Evolutionary conservation across 202 grass and related monocot genomes (phyloP).

Genomic region (Elaeis oleifera): DNA sequence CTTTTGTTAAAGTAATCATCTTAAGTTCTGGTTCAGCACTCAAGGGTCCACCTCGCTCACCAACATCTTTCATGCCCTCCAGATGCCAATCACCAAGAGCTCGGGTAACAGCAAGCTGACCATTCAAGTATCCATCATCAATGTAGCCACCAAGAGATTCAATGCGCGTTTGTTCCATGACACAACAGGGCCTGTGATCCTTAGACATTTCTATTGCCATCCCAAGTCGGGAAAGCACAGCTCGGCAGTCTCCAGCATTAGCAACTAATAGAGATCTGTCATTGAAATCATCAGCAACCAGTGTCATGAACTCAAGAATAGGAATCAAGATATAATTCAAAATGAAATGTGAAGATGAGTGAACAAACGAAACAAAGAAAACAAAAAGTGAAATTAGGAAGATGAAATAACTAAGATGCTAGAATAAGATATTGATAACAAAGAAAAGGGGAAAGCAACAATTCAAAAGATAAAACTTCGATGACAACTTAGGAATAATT

Average conservation of each 20-base stretch:
- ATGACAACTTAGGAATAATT: too few species aligned
- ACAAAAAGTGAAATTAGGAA: too few species aligned
- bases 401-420: too few species aligned
- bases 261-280: constrained; percentile 78
- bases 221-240: constrained; percentile 66
- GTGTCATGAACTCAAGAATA: too few species aligned
- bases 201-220: constrained; percentile 69
- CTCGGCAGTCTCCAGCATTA: constrained; percentile 93
- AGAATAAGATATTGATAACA: too few species aligned
- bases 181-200: constrained; percentile 68
- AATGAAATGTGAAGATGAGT: too few species aligned
- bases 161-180: constrained; percentile 41
- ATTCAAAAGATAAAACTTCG: too few species aligned
- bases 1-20: constrained; percentile 56
- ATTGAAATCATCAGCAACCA: background rate
- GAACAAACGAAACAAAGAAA: too few species aligned
- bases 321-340: too few species aligned
- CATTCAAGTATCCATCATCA: constrained; percentile 68
- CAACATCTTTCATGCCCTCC: constrained; percentile 64
- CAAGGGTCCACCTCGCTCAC: constrained; percentile 38
- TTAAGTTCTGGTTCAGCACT: constrained; percentile 85
- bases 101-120: constrained; percentile 60
- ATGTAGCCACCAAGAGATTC: constrained; percentile 77
- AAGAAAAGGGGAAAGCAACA: too few species aligned
- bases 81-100: constrained; percentile 85